Percentiles rank a stretch among this genome's conserved stretches.
phyloP scores from a whole-genome alignment of 192 early-diverging fungal genomes.

The Chytriomyces hyalinus region DNA sequence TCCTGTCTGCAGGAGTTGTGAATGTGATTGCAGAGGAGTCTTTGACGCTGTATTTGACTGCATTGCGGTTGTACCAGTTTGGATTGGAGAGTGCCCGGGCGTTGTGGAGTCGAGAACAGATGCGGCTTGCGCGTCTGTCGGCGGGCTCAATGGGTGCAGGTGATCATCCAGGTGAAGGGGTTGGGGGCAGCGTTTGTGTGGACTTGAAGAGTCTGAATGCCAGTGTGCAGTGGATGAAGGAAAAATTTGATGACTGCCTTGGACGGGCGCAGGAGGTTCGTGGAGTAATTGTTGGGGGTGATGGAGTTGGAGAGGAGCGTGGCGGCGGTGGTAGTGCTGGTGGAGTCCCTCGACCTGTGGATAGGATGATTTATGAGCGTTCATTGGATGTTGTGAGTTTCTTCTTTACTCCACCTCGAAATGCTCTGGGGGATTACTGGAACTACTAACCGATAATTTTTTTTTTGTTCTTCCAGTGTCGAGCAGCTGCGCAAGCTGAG shows the following conservation, averaged over 20 bases:
- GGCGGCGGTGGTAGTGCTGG: neutral
- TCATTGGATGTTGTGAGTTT: constrained; percentile 51
- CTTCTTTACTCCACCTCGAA: constrained; percentile 7
- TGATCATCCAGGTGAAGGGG: neutral
- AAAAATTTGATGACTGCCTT: constrained; percentile 88
- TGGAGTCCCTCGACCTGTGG: constrained; percentile 34
- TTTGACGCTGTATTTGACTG: constrained; percentile 48
- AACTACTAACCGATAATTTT: neutral
- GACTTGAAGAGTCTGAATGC: constrained; percentile 54
- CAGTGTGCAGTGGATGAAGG: constrained; percentile 88
- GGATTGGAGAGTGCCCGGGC: constrained; percentile 51
- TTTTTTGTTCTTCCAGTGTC: constrained; percentile 35
- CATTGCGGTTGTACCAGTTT: constrained; percentile 52
- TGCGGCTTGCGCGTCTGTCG: neutral
- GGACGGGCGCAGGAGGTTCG: constrained; percentile 72
- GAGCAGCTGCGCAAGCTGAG: constrained; percentile 43
- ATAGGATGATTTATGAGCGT: constrained; percentile 49
- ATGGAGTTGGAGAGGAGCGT: constrained; percentile 9
- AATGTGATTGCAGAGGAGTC: constrained; percentile 25
- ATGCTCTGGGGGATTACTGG: neutral
- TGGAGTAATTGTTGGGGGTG: constrained; percentile 17
- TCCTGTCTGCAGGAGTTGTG: neutral
- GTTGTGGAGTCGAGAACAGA: constrained; percentile 43
- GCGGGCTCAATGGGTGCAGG: neutral
- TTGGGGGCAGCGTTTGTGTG: constrained; percentile 7